Conservation (phyloP, 2,329 filamentous ascomycete species). For the Plenodomus biglobosus region DNA sequence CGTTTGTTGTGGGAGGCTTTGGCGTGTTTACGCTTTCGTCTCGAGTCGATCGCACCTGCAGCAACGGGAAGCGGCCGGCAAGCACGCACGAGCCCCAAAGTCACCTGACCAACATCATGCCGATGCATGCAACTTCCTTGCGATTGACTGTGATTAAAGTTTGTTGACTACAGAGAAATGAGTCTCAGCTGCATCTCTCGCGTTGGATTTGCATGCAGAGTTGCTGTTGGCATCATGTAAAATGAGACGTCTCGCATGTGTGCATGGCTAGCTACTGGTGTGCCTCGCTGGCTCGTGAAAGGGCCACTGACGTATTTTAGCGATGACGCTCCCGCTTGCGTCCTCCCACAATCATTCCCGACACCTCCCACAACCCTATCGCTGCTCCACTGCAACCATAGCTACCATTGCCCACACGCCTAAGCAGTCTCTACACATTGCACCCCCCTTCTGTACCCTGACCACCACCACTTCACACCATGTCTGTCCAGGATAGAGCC, state of each 20-base stretch:
- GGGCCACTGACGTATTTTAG: slow-evolving; percentile 38
- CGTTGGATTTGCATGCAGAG: not conserved
- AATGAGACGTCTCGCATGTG: too few relatives aligned
- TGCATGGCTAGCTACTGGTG: slow-evolving; percentile 4
- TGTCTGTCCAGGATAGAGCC: slow-evolving; percentile 76
- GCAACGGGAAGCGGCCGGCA: slow-evolving; percentile 22
- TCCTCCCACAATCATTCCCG: slow-evolving; percentile 33
- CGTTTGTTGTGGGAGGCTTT: slow-evolving; percentile 30
- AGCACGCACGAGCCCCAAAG: slow-evolving; percentile 5
- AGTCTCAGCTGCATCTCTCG: too few relatives aligned
- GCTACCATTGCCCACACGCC: not conserved
- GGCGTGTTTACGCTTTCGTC: slow-evolving; percentile 26
- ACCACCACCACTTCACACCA: slow-evolving; percentile 45
- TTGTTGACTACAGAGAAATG: too few relatives aligned
- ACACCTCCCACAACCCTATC: slow-evolving; percentile 2
- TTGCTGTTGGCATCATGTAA: not conserved
- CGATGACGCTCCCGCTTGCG: slow-evolving; percentile 35
- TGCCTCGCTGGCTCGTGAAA: slow-evolving; percentile 30
- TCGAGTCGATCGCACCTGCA: slow-evolving; percentile 19
- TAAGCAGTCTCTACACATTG: slow-evolving; percentile 10
- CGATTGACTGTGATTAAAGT: too few relatives aligned
- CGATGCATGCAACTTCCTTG: too few relatives aligned
- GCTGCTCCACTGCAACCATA: slow-evolving; percentile 3
- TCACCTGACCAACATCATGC: slow-evolving; percentile 12
- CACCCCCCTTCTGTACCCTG: slow-evolving; percentile 7